Base-by-base conservation (phyloP, 2,329 filamentous ascomycete species). In the Lasiodiplodia hormozganensis region DNA sequence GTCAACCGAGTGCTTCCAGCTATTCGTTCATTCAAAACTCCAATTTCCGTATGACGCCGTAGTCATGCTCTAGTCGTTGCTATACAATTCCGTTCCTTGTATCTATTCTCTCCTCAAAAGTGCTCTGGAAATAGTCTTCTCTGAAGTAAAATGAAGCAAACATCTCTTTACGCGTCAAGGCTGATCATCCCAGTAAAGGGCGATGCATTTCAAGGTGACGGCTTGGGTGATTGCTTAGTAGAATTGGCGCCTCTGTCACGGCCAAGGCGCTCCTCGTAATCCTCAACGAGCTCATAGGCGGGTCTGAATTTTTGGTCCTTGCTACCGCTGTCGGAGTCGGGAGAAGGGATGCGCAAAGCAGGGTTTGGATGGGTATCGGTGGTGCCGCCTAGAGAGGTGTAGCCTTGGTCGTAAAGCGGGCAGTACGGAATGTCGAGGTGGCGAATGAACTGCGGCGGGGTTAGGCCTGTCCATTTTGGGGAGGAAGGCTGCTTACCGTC, bases 341-440 rank as follows among this genome's bases (percentile, higher is more conserved):
- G 54, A 8, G 69, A 49, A 71, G 14, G 72, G 73, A 70, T 51
- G 23, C 76, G 76, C 21, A 81, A 77, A 23, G 87, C 88, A 11
- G 96, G 96, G 76, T 99, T 99, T 0, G 93, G 94, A 71, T 92
- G 87, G 2, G 96, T 99, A 80, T 99, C 93, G 68, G 89, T 90
- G 28, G 89, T 93, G 3, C 96, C 95, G 23, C 96, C 96, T n/a
- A 99, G 84, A 71, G 92, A 95, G 2, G 96, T 97, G 80, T 96
- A 97, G 11, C 95, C 95, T 72, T 85, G 84, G 77, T 97, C 93
- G 79, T 99, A 99, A 31, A 99, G 84, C 12, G 85, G 82, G 79
- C 96, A 98, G 77, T 97, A 99, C 5, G 90, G 89, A 34, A 98
- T 89, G 1, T 88, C 85, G 36, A 98, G 82, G 75, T 92, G 89